Evolutionary conservation across 2,329 filamentous ascomycete genomes (phyloP).

Genomic region (Aspergillus ibericus): DNA sequence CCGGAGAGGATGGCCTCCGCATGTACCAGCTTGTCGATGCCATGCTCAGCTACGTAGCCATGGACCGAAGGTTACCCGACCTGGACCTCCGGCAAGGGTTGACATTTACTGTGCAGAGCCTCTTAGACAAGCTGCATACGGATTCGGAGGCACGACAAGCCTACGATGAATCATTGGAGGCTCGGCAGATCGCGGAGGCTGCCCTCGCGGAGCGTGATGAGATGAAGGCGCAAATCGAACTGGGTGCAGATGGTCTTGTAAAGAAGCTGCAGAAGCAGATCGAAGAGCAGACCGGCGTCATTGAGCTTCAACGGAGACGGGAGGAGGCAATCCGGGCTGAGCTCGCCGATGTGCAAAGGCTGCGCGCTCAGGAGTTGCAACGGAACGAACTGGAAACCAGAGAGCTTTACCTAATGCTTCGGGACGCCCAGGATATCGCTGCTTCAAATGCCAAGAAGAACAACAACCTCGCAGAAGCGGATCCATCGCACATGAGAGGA

Average conservation of each 20-base stretch:
- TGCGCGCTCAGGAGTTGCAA: slow-evolving; percentile 87
- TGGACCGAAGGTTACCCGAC: slow-evolving; percentile 92
- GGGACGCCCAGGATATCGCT: slow-evolving; percentile 94
- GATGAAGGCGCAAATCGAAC: slow-evolving; percentile 80
- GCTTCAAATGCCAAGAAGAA: slow-evolving; percentile 76
- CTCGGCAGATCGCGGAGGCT: slow-evolving; percentile 88
- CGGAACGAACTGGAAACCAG: slow-evolving; percentile 93
- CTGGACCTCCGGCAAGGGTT: slow-evolving; percentile 98
- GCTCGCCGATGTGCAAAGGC: slow-evolving; percentile 77
- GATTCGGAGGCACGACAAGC: slow-evolving; percentile 92
- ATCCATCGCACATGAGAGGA: slow-evolving; percentile 79
- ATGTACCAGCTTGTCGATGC: slow-evolving; percentile 98
- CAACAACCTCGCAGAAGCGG: slow-evolving; percentile 58
- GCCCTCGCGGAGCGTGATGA: slow-evolving; percentile 96
- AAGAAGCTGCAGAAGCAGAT: slow-evolving; percentile 89
- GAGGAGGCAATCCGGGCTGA: slow-evolving; percentile 87
- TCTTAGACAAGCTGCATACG: slow-evolving; percentile 93
- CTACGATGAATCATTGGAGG: slow-evolving; percentile 86
- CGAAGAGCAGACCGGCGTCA: slow-evolving; percentile 88
- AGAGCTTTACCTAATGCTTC: slow-evolving; percentile 96
- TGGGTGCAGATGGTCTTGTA: slow-evolving; percentile 91
- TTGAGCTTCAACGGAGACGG: slow-evolving; percentile 83
- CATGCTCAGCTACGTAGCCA: slow-evolving; percentile 99
- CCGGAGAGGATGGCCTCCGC: slow-evolving; percentile 84
- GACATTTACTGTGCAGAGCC: slow-evolving; percentile 93